Evolutionary conservation across 352 stramenopile genomes (phyloP), one percentile per base, ranked within the genome.

Genomic region (Globisporangium splendens): DNA sequence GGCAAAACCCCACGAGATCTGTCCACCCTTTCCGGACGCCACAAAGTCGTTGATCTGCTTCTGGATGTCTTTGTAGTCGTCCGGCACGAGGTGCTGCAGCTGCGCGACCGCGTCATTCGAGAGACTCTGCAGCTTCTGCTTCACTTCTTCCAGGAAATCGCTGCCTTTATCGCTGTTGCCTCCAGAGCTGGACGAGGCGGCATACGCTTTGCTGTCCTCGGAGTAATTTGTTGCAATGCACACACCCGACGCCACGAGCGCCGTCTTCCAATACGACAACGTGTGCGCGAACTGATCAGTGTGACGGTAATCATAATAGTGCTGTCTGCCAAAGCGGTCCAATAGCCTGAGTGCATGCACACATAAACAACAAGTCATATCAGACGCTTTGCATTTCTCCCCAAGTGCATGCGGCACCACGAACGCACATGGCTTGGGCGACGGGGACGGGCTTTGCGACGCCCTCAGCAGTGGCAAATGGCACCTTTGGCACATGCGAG

Each of bases 1-100:
- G 24, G 91, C 69, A 39, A 93, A 91, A 10, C 92, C 93, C 80
- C 93, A 95, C 0, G 86, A 91, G 52, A 98, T 68, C 61, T 97
- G 87, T 0, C 78, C 81, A 22, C 68, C 74, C 61, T 86, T 86
- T 46, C 81, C 83, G 8, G 79, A 88, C 53, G 63, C 68, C 28
- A 91, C 46, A 31, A 90, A 91, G 41, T 83, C 73, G 21, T 85
- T 73, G 44, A 87, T 56, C 12, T 85, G 61, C 63, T 75, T 71
- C 48, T 87, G 69, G 4, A 81, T 24, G 22, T 88, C 72, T 41
- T 71, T 59, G 35, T 63, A 62, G 20, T 83, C 61, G 4, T 79
- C 65, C 0, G 82, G 79, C 14, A 86, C 28, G 7, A 78, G 18
- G 8, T 70, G 68, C 43, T 73, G 60, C 18, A 88, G 42, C 17